Evolutionary conservation across 768 basidiomycete genomes (phyloP), one percentile per base, ranked within the genome.

Genomic region (Serendipita sp.): DNA sequence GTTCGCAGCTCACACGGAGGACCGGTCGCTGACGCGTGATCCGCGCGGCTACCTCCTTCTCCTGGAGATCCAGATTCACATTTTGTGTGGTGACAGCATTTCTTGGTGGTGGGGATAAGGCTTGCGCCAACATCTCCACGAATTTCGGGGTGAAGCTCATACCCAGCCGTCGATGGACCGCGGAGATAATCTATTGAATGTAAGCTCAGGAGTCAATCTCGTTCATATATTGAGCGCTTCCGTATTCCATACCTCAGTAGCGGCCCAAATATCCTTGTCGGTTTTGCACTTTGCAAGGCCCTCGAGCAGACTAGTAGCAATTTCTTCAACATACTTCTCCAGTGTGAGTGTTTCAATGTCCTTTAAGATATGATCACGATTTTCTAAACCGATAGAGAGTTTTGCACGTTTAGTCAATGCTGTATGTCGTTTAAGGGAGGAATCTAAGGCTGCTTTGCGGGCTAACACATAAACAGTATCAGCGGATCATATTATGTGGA

Each of bases 261-360:
- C 91, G 65, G 85, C 85, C 85, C 88, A 88, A 18, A 91, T 81
- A 69, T 99, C 95, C 67, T 86, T 85, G 73, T 96, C 95, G 0
- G 88, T 89, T 76, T 92, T 96, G 73, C 93, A 95, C 67, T 87
- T 82, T 6, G 74, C 74, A 44, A 93, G 77, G 3, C 96, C 96
- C 71, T 99, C 96, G 2, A 90, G 76, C 0, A 86, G 79, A 4
- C 93, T 94, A 10, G 84, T 83, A 1, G 87, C 89, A 66, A 97
- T 86, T 75, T 99, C 96, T 70, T 96, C 94, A 55, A 94, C 79
- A 72, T 99, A 98, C 74, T 96, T 98, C 76, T 92, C 92, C 64
- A 99, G 78, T 1, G 91, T 85, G 63, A 99, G 79, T 0, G 87
- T 80, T 66, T 93, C 87, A 67, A 96, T 84, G 70, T 99, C 96